Evolutionary conservation across 1,139 yeast species (phyloP), one percentile per base, ranked within the genome.

Genomic region (Schizosaccharomyces versatilis): DNA sequence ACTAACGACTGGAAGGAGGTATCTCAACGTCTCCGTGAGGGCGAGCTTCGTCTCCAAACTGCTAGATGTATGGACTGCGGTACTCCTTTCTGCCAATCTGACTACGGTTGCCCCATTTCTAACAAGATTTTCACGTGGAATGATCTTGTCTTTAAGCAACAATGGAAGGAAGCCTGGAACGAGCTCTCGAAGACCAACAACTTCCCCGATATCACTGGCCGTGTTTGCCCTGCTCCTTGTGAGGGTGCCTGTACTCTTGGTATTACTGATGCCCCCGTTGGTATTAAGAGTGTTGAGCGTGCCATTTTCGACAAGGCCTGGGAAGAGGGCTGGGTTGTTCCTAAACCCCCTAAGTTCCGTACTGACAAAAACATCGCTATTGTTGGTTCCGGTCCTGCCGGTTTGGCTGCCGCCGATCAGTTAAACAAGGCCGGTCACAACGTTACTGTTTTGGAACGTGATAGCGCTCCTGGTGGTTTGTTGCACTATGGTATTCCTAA

Each of bases 51-150:
- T 66, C 76, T 76, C 66, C 97, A 90, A 72, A 84, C 97, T 57
- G 96, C 97, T n/a, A 79, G 98, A 70, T 90, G 98, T 76, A 90
- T 90, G 95, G 98, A 90, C 71, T 90, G 98, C 74, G 98, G 98
- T 73, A 94, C 90, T 64, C 98, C 98, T 59, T 90, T 88, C 78
- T 90, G 98, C 74, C 94, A 93, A 66, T 82, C 95, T 49, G 97
- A 90, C 68, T 83, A 95, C 53, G 98, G 98, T 59, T 90, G 98
- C 72, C 98, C 98, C 58, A 83, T 90, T 62, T 86, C 97, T 58
- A 90, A 90, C 69, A 80, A 88, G 62, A 90, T 90, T 73, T 98
- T 98, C 61, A 88, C 88, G 71, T 90, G 96, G 93, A 90, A 90
- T 68, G 97, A 88, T 68, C 77, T 90, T 63, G 95, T 90, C 40